Evolutionary conservation across 2,329 filamentous ascomycete genomes (phyloP).

Genomic region (Thermomyces lanuginosus): DNA sequence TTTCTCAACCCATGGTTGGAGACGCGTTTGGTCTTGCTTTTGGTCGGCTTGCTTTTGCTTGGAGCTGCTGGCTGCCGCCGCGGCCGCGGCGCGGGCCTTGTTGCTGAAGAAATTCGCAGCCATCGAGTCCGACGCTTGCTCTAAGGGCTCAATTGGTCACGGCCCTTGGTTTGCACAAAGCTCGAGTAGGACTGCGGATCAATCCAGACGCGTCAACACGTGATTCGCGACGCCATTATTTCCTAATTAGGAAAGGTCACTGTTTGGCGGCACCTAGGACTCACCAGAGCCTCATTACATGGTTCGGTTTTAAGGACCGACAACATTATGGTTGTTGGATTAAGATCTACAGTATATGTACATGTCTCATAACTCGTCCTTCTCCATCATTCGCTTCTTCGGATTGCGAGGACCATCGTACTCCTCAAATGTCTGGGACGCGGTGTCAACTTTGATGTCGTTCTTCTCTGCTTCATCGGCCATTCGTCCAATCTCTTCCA

Average conservation of each 20-base stretch:
- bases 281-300: no score
- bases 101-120: conserved; percentile 91
- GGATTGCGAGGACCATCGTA: conserved; percentile 29
- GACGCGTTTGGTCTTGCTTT: conserved; percentile 45
- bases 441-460: conserved; percentile 14
- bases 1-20: conserved; percentile 98
- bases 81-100: conserved; percentile 70
- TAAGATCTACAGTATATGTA: conserved; percentile 3
- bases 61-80: conserved; percentile 47
- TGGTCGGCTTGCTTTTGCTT: conserved; percentile 49
- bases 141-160: conserved; percentile 2
- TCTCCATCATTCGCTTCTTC: conserved; percentile 35
- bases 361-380: conserved; percentile 17
- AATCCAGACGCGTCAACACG: conserved; percentile 19
- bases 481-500: conserved; percentile 29
- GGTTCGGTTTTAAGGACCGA: no score
- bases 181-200: no score
- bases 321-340: conserved; percentile 1
- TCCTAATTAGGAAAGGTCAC: conserved; percentile 1
- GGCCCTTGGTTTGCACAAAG: no score
- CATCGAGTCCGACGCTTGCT: conserved; percentile 13
- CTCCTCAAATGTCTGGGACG: conserved; percentile 18
- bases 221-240: conserved; percentile 13
- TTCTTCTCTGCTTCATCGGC: conserved; percentile 12
- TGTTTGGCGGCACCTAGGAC: no score